These are phyloP conservation scores for Phytophthora pseudosyringae DNA, from an alignment of 352 stramenopile species.

Conservation along the genomic window DNA sequence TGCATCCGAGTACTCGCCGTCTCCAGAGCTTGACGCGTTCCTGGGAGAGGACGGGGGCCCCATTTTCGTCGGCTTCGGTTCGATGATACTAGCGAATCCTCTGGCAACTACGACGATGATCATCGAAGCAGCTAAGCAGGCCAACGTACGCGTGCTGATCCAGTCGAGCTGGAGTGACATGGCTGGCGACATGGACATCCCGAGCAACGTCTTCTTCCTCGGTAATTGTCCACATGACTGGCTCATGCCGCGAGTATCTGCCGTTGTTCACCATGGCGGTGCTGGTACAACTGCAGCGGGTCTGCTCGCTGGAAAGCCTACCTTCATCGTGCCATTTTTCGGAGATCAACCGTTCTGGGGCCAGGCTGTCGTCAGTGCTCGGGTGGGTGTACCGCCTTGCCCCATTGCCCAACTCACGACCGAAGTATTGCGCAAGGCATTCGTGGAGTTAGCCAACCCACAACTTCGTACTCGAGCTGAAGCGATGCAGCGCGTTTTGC, in stretches of 20 bases:
- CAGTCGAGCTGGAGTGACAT: slow-evolving; percentile 89
- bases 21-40: slow-evolving; percentile 64
- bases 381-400: slow-evolving; percentile 83
- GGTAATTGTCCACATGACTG: slow-evolving; percentile 88
- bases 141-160: slow-evolving; percentile 83
- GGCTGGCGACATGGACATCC: slow-evolving; percentile 46
- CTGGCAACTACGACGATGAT: slow-evolving; percentile 77
- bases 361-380: slow-evolving; percentile 74
- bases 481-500: slow-evolving; percentile 58
- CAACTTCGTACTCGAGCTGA: slow-evolving; percentile 54
- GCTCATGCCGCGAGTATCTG: slow-evolving; percentile 87
- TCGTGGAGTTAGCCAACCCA: slow-evolving; percentile 56
- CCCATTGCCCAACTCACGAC: slow-evolving; percentile 80
- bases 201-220: slow-evolving; percentile 61
- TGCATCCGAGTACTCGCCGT: slow-evolving; percentile 46
- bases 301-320: slow-evolving; percentile 89
- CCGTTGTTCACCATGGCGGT: slow-evolving; percentile 79
- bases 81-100: slow-evolving; percentile 90
- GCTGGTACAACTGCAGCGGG: slow-evolving; percentile 92
- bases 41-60: slow-evolving; percentile 63
- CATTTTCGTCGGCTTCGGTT: slow-evolving; percentile 95
- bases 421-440: slow-evolving; percentile 75
- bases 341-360: slow-evolving; percentile 95
- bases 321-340: slow-evolving; percentile 95
- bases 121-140: slow-evolving; percentile 66